Percentiles rank a stretch among this genome's conserved stretches.
Conservation (phyloP, 2,329 filamentous ascomycete species). For the Clonostachys rhizophaga region DNA sequence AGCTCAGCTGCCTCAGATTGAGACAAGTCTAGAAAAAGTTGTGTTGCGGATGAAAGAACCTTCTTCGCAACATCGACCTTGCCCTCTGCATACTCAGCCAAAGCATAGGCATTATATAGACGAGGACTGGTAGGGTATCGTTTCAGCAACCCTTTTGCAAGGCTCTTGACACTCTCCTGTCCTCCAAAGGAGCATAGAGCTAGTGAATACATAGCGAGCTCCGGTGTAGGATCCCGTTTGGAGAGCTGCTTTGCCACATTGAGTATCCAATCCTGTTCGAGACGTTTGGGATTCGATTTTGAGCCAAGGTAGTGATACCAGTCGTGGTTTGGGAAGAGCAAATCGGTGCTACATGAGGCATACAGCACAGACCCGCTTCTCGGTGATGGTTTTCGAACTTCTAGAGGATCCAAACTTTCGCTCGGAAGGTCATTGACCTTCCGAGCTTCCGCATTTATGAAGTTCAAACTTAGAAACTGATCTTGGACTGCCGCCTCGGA, state of each 20-base stretch:
- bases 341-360: constrained; percentile 25
- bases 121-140: constrained; percentile 55
- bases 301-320: constrained; percentile 39
- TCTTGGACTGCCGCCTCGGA: constrained; percentile 20
- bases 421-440: no score
- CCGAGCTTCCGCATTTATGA: no score
- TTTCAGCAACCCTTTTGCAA: constrained; percentile 71
- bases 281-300: constrained; percentile 12
- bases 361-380: not conserved
- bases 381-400: constrained; percentile 1
- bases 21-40: constrained; percentile 9
- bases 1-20: not conserved
- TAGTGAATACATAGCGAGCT: constrained; percentile 64
- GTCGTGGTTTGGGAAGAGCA: constrained; percentile 41
- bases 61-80: constrained; percentile 54
- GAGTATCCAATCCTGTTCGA: constrained; percentile 41
- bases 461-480: constrained; percentile 12
- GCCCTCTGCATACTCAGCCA: constrained; percentile 60
- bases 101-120: constrained; percentile 76
- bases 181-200: constrained; percentile 59
- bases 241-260: constrained; percentile 55
- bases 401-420: no score
- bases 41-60: constrained; percentile 63
- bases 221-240: constrained; percentile 22
- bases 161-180: constrained; percentile 55